Conservation (phyloP, 2,329 filamentous ascomycete species). For the Aureobasidium sp. region DNA sequence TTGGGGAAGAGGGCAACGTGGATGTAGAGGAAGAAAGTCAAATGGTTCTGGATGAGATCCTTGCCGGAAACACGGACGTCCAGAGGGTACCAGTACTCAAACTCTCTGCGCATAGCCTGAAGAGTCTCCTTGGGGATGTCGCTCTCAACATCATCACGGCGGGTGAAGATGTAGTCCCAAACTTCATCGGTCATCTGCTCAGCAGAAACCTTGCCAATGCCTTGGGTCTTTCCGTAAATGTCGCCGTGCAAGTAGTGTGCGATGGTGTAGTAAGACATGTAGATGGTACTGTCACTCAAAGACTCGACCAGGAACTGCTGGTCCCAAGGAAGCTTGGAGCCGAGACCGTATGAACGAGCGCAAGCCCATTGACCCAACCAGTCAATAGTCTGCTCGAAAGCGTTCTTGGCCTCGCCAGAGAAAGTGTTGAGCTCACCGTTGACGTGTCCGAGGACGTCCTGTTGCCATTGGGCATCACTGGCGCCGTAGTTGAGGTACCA, state of each 20-base stretch:
- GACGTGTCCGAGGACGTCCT: slow-evolving; percentile 65
- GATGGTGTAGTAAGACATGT: slow-evolving; percentile 67
- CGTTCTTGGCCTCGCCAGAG: slow-evolving; percentile 49
- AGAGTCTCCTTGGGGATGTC: slow-evolving; percentile 69
- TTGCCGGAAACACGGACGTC: slow-evolving; percentile 86
- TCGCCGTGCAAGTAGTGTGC: slow-evolving; percentile 62
- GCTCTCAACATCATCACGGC: slow-evolving; percentile 62
- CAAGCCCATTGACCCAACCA: slow-evolving; percentile 98
- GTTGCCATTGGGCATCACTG: slow-evolving; percentile 70
- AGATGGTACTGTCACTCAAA: slow-evolving; percentile 86
- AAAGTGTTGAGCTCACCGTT: slow-evolving; percentile 72
- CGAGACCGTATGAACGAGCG: slow-evolving; percentile 82
- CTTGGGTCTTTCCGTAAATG: slow-evolving; percentile 70
- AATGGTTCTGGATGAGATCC: slow-evolving; percentile 87
- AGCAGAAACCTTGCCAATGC: slow-evolving; percentile 60
- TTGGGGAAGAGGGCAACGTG: slow-evolving; percentile 83
- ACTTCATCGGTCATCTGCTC: slow-evolving; percentile 92
- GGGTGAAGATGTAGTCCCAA: slow-evolving; percentile 91
- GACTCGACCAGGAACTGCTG: slow-evolving; percentile 83
- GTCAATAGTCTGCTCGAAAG: slow-evolving; percentile 74
- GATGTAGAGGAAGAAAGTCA: slow-evolving; percentile 93
- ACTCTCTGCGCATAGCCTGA: slow-evolving; percentile 77
- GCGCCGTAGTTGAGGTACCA: slow-evolving; percentile 97
- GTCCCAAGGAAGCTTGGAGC: slow-evolving; percentile 93
- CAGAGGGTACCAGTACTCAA: slow-evolving; percentile 94